A percentile compares a stretch with the other conserved stretches of the same genome.
Conservation (phyloP, 2,329 filamentous ascomycete genomes). For the Pestalotiopsis sp. region DNA sequence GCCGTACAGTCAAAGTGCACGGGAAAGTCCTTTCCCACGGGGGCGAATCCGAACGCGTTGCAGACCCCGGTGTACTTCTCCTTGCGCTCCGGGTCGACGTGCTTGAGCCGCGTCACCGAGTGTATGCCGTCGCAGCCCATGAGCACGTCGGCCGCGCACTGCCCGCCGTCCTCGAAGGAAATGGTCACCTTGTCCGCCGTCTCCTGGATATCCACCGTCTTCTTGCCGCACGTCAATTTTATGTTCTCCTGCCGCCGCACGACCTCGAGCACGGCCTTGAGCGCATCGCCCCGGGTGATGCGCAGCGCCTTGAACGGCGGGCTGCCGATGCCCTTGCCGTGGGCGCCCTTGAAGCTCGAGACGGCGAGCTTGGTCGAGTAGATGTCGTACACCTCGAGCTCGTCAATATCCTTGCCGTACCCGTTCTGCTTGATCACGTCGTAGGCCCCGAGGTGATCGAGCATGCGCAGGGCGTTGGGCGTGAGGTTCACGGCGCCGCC, state of each 20-base stretch:
- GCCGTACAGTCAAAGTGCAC: conserved; percentile 16
- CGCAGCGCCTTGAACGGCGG: conserved; percentile 16
- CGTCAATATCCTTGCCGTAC: conserved; percentile 15
- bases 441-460: conserved; percentile 11
- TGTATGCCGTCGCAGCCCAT: conserved; percentile 17
- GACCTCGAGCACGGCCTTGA: conserved; percentile 17
- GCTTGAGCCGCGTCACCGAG: conserved; percentile 10
- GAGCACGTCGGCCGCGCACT: conserved; percentile 9
- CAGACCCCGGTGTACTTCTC: conserved; percentile 16
- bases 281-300: conserved; percentile 14
- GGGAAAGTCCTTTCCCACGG: neutral
- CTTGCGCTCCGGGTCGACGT: conserved; percentile 13
- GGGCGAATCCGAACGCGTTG: conserved; percentile 15
- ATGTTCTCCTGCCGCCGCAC: conserved; percentile 5
- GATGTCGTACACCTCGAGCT: conserved; percentile 14
- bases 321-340: conserved; percentile 13
- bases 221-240: conserved; percentile 12
- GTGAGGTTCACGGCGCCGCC: conserved; percentile 16
- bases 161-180: conserved; percentile 2
- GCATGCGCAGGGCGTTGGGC: conserved; percentile 15
- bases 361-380: conserved; percentile 16
- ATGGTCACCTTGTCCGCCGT: conserved; percentile 10
- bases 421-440: conserved; percentile 7
- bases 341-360: conserved; percentile 11
- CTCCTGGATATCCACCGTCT: conserved; percentile 11